Evolutionary conservation across 345 rosid genomes (phyloP), one percentile per base, ranked within the genome.

Genomic region (Acer campestre): DNA sequence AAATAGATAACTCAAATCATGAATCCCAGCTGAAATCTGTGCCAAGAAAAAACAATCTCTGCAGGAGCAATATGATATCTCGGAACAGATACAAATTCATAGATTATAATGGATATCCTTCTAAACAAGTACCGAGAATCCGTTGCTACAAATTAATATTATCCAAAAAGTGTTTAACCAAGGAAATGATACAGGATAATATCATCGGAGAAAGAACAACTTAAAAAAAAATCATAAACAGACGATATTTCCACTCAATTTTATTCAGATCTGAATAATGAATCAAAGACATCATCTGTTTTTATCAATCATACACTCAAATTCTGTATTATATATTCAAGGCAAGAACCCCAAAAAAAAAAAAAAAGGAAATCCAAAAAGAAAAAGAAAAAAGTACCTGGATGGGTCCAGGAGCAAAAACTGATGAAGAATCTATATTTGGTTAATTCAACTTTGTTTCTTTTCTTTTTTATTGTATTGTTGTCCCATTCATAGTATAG

Each of bases 401-500:
- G 79, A 59, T 48, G 61, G 80, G 18, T 62, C 73, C 73, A 63
- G 78, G 65, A 70, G 73, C 69, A 64, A 31, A 63, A 76, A 44
- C 73, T 63, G 76, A 73, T 23, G 40, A 58, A 73, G 56, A 63
- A 20, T 48, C 4, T 70, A 40, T 20, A 73, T 16, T 35, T 56
- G 29, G 82, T 68, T 63, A 78, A 80, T 49, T 62, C 70, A 51
- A 66, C 61, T n/a, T 70, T 23, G 11, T n/a, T 25, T 13, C 8
- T 56, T 55, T 27, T 61, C 58, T 62, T 18, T 64, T 31, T 44
- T 20, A 10, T 20, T 61, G 55, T 61, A n/a, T 49, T 35, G 27
- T 31, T 59, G 40, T 68, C 55, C 46, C 51, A 40, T 71, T 56
- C 78, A 88, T 79, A 86, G 79, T 77, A 93, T 87, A 38, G 90